phyloP scores from a whole-genome alignment of 768 basidiomycete species.

The Tremella yokohamensis region DNA sequence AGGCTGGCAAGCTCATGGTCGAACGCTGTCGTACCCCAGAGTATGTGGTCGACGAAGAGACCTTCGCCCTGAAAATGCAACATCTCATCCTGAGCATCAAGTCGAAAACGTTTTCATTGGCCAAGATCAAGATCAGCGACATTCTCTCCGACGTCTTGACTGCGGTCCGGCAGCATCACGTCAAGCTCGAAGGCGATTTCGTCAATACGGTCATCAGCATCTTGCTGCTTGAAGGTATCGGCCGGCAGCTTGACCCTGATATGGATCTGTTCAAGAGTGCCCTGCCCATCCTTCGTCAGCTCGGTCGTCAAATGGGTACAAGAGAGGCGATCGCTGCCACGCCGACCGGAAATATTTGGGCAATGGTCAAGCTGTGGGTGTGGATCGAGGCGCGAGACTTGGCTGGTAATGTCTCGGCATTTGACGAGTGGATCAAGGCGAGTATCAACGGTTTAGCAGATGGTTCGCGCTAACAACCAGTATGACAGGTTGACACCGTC shows the following conservation, averaged over 20 bases:
- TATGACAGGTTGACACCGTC: no score
- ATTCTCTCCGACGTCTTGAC: constrained; percentile 82
- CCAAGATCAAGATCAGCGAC: constrained; percentile 94
- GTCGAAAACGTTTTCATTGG: constrained; percentile 92
- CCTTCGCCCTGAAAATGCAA: constrained; percentile 96
- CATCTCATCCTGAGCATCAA: constrained; percentile 90
- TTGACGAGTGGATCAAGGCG: constrained; percentile 84
- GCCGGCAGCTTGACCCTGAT: constrained; percentile 82
- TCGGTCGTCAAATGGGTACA: constrained; percentile 86
- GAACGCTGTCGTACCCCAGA: constrained; percentile 89
- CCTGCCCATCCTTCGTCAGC: constrained; percentile 82
- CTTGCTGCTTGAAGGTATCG: constrained; percentile 89
- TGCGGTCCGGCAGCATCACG: constrained; percentile 84
- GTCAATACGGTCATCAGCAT: constrained; percentile 96
- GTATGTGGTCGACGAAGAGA: constrained; percentile 83
- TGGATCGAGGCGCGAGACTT: constrained; percentile 88
- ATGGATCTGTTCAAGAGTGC: constrained; percentile 95
- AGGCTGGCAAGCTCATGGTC: constrained; percentile 90
- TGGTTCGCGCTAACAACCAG: no score
- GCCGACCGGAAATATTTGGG: constrained; percentile 69
- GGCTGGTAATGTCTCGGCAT: constrained; percentile 67
- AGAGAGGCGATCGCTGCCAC: constrained; percentile 62
- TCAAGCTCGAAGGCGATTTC: constrained; percentile 98
- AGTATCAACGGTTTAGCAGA: constrained; percentile 36
- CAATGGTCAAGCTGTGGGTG: constrained; percentile 93